Conservation (phyloP, 768 basidiomycete species). For the Boletus rex-veris region DNA sequence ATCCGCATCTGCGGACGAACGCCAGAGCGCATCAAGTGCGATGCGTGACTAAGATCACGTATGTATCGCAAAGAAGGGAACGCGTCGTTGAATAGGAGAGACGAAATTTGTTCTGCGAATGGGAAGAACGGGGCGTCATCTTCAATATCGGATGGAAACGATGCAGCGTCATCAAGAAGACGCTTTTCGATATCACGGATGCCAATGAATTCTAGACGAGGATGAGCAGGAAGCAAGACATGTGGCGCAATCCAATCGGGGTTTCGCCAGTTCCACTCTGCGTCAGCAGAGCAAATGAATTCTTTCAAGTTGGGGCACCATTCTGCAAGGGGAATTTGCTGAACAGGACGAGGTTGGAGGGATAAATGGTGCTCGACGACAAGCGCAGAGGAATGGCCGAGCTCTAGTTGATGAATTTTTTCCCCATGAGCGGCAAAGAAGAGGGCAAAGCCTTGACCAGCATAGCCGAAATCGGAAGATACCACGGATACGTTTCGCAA, state of each 20-base stretch:
- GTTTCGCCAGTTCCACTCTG: constrained; percentile 76
- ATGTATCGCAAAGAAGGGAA: constrained; percentile 62
- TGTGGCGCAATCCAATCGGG: constrained; percentile 84
- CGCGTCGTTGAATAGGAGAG: constrained; percentile 51
- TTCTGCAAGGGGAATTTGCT: constrained; percentile 49
- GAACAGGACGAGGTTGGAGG: constrained; percentile 35
- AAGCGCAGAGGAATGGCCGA: constrained; percentile 66
- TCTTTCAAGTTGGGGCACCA: constrained; percentile 69
- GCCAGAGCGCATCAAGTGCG: constrained; percentile 48
- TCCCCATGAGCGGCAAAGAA: constrained; percentile 68
- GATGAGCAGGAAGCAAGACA: constrained; percentile 62
- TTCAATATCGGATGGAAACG: constrained; percentile 31
- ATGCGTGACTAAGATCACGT: constrained; percentile 61
- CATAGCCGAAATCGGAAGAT: constrained; percentile 67
- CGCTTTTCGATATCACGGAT: constrained; percentile 69
- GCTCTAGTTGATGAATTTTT: constrained; percentile 61
- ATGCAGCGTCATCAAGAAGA: constrained; percentile 43
- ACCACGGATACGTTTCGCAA: constrained; percentile 65
- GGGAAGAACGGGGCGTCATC: constrained; percentile 58
- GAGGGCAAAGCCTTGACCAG: constrained; percentile 56
- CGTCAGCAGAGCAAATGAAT: constrained; percentile 73
- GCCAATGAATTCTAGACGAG: constrained; percentile 60
- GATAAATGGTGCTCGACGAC: constrained; percentile 68
- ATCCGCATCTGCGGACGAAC: constrained; percentile 34
- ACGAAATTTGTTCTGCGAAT: constrained; percentile 61